Base-by-base conservation (phyloP, 2,329 filamentous ascomycete species). In the Aspergillus awamori region DNA sequence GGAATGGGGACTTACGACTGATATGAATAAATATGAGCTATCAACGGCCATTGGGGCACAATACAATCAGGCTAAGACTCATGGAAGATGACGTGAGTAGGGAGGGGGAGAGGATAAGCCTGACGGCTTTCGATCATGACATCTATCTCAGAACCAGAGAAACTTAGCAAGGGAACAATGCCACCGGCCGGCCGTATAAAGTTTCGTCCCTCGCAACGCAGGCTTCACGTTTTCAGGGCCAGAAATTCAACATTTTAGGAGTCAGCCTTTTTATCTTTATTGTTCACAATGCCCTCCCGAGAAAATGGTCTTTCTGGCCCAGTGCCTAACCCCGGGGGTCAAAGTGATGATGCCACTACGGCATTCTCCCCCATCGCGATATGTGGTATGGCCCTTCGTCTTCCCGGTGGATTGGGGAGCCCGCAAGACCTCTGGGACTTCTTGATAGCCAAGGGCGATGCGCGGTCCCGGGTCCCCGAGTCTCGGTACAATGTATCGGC, bases 401-500 rank as follows among this genome's bases (percentile, higher is more conserved):
- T 67, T 2, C 64, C 65, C 1, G 64, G 64, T 10, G 62, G 62
- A 6, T 2, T 64, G 4, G 28, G 61, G 20, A 28, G 51, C n/a
- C 62, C 64, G 2, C 53, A 65, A n/a, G 48, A 64, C 15, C 49
- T 66, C 0, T 67, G 64, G 65, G 51, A 64, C 5, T 62, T 67
- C 36, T 43, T 67, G 3, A 3, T 63, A n/a, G 13, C 53, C 11
- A 59, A 62, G 15, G 28, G 43, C 3, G 64, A 65, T 58, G 64
- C 64, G 3, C 45, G 56, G 11, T 24, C n/a, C 13, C 17, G n/a
- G 17, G 38, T 52, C 3, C 56, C 26, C 33, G 38, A 39, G 45
- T 48, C 1, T 48, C 63, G 72, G 38, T 70, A 67, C 49, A 69
- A 73, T 53, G 52, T 63, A n/a, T 61, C 22, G 8, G 55, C 45